Percentiles rank a stretch among this genome's conserved stretches.
Conservation (phyloP, 176 grass and related monocot genomes). For the Melocanna baccifera region DNA sequence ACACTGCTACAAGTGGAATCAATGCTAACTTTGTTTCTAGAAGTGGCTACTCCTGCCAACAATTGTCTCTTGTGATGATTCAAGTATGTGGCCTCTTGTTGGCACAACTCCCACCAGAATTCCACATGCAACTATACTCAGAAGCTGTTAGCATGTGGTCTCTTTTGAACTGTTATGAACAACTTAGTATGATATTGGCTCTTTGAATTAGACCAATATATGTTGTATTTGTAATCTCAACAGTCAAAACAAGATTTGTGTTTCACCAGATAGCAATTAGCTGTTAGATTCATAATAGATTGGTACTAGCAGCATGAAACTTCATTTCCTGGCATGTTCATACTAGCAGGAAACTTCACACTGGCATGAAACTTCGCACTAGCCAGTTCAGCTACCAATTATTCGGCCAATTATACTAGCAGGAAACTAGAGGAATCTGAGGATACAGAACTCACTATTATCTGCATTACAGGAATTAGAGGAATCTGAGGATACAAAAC, state of each 20-base stretch:
- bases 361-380: no score
- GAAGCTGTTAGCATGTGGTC: constrained; percentile 66
- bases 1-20: constrained; percentile 55
- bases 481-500: neutral
- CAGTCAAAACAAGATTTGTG: no score
- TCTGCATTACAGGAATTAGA: neutral
- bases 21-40: constrained; percentile 83
- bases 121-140: constrained; percentile 84
- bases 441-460: no score
- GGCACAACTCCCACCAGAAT: constrained; percentile 93
- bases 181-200: neutral
- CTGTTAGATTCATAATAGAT: no score
- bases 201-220: neutral
- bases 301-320: no score
- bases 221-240: constrained; percentile 25
- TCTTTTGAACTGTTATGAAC: neutral
- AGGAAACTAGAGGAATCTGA: no score
- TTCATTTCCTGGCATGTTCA: no score
- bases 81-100: constrained; percentile 96
- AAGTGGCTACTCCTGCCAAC: constrained; percentile 88
- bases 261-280: no score
- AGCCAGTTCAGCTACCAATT: no score
- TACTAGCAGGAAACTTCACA: no score
- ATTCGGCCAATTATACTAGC: no score
- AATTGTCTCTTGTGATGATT: constrained; percentile 94